phyloP scores from a whole-genome alignment of 139 green algal species.

The Chlamydomonas incerta region DNA sequence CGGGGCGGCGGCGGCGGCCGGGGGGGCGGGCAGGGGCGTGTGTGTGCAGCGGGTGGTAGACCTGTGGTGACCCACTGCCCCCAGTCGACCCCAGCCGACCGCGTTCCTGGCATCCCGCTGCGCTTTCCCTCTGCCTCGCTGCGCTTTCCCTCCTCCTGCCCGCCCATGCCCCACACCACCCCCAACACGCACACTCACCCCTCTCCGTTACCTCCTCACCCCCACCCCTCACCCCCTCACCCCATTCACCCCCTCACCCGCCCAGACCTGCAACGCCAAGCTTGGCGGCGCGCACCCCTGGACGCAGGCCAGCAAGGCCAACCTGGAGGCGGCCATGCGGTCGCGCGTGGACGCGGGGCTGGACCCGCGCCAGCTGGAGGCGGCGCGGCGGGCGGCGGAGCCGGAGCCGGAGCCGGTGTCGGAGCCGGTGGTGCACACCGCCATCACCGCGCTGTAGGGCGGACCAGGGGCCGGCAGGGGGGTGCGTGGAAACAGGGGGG shows the following conservation, averaged over 20 bases:
- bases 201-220: not conserved
- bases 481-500: too few relatives aligned
- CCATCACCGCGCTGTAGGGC: too few relatives aligned
- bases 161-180: too few relatives aligned
- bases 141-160: too few relatives aligned
- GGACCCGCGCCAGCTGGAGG: not conserved
- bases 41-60: too few relatives aligned
- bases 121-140: too few relatives aligned
- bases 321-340: slow-evolving; percentile 20
- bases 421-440: not conserved
- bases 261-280: slow-evolving; percentile 4
- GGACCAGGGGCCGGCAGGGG: too few relatives aligned
- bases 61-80: too few relatives aligned
- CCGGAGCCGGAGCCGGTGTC: not conserved
- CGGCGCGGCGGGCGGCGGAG: not conserved
- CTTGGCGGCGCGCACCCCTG: slow-evolving; percentile 20
- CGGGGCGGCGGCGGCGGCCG: too few relatives aligned
- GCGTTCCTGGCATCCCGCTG: too few relatives aligned
- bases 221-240: not conserved
- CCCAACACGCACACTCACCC: not conserved
- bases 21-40: not conserved
- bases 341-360: too few relatives aligned
- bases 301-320: slow-evolving; percentile 13
- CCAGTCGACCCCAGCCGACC: too few relatives aligned
- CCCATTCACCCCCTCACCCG: not conserved